These are phyloP conservation scores for Quercus glauca DNA, from an alignment of 306 rosid genomes.

Conservation along the genomic window DNA sequence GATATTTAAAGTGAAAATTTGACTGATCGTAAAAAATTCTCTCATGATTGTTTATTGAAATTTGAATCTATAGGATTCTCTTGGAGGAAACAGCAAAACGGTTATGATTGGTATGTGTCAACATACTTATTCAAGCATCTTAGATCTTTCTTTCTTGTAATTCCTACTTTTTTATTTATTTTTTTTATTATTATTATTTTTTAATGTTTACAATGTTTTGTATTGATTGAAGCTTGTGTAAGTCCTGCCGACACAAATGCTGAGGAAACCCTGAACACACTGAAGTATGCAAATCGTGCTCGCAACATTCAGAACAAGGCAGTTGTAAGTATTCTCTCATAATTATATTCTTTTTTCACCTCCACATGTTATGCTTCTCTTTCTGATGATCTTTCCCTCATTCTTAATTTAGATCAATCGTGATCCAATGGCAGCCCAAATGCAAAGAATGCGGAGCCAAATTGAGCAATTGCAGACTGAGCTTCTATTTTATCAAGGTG, in stretches of 20 bases:
- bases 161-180: no score
- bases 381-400: conserved; percentile 9
- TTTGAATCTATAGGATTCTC: conserved; percentile 70
- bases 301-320: conserved; percentile 98
- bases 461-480: conserved; percentile 90
- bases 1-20: conserved; percentile 1
- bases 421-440: conserved; percentile 80
- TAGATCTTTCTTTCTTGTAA: neutral
- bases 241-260: conserved; percentile 99
- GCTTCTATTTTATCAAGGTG: conserved; percentile 73
- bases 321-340: conserved; percentile 54
- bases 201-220: conserved; percentile 13
- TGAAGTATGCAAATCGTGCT: conserved; percentile 98
- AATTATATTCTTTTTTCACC: neutral
- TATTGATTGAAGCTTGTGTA: conserved; percentile 69
- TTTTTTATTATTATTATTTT: no score
- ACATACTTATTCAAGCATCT: neutral
- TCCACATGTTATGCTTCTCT: conserved; percentile 18
- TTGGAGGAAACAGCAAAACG: conserved; percentile 97
- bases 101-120: conserved; percentile 85
- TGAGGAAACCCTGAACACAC: conserved; percentile 90
- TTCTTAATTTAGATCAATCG: conserved; percentile 66
- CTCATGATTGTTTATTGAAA: conserved; percentile 16
- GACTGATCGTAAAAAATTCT: neutral
- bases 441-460: conserved; percentile 79